Evolutionary conservation across 2,329 filamentous ascomycete genomes (phyloP).

Genomic region (Blumeria graminis): DNA sequence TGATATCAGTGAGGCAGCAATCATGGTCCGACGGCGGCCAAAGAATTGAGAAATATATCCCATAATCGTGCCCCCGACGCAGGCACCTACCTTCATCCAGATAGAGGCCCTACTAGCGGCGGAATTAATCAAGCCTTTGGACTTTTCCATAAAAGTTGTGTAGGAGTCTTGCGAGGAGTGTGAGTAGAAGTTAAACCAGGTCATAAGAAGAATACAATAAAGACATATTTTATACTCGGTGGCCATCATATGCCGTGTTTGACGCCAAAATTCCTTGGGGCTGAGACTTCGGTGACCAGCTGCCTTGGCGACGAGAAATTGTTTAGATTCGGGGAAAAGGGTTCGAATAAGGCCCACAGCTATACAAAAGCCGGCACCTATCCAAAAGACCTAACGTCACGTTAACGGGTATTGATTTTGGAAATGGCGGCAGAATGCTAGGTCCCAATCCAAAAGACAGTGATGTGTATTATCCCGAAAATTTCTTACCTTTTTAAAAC

Average conservation of each 20-base stretch:
- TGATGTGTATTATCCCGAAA: slow-evolving; percentile 68
- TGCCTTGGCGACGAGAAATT: slow-evolving; percentile 49
- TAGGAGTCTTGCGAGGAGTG: slow-evolving; percentile 26
- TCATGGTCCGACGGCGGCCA: slow-evolving; percentile 43
- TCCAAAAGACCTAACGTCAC: not conserved
- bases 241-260: slow-evolving; percentile 41
- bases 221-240: slow-evolving; percentile 48
- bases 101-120: slow-evolving; percentile 45
- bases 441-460: slow-evolving; percentile 29
- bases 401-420: not conserved
- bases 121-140: slow-evolving; percentile 21
- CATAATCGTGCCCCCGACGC: slow-evolving; percentile 39
- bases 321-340: not conserved
- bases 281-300: slow-evolving; percentile 43
- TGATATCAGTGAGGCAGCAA: slow-evolving; percentile 42
- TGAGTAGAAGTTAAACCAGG: slow-evolving; percentile 57
- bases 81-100: slow-evolving; percentile 46
- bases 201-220: slow-evolving; percentile 80
- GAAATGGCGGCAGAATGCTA: slow-evolving; percentile 51
- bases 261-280: slow-evolving; percentile 32
- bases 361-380: not conserved
- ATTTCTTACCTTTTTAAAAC: slow-evolving; percentile 38
- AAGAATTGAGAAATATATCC: slow-evolving; percentile 46
- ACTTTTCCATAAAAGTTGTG: slow-evolving; percentile 32
- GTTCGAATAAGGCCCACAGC: not conserved